phyloP scores from a whole-genome alignment of 2,329 filamentous ascomycete species.

The Apiospora sp. region DNA sequence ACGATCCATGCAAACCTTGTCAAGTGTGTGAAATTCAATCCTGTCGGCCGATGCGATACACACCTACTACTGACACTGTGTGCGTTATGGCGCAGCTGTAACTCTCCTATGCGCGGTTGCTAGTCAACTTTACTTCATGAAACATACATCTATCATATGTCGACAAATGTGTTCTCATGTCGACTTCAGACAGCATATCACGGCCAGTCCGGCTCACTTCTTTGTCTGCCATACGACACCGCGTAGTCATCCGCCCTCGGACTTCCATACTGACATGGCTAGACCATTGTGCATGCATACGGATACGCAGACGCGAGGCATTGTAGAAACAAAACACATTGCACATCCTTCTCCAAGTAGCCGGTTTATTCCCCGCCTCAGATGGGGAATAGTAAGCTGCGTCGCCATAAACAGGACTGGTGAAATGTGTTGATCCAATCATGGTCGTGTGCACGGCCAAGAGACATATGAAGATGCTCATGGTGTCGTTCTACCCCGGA shows the following conservation, averaged over 20 bases:
- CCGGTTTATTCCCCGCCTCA: neutral
- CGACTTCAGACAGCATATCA: neutral
- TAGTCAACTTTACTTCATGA: conserved; percentile 5
- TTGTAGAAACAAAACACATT: conserved; percentile 1
- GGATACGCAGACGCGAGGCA: neutral
- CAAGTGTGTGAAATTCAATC: conserved; percentile 7
- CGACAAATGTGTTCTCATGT: neutral
- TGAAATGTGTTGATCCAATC: neutral
- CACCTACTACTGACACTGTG: conserved; percentile 7
- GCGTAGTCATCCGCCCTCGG: neutral
- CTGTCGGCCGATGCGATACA: neutral
- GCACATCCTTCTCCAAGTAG: neutral
- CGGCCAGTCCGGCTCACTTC: neutral
- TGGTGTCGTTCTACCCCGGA: neutral
- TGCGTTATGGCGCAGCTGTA: conserved; percentile 11
- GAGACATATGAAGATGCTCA: neutral
- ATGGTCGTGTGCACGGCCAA: neutral
- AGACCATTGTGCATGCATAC: conserved; percentile 1
- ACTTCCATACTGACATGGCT: neutral
- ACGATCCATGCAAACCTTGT: conserved; percentile 19
- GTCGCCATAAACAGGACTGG: conserved; percentile 5
- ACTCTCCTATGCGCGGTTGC: conserved; percentile 19
- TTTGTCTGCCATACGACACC: neutral
- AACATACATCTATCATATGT: conserved; percentile 17
- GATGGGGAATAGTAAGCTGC: conserved; percentile 14